Evolutionary conservation across 2,329 filamentous ascomycete species (phyloP).

Genomic region (Colletotrichum godetiae): DNA sequence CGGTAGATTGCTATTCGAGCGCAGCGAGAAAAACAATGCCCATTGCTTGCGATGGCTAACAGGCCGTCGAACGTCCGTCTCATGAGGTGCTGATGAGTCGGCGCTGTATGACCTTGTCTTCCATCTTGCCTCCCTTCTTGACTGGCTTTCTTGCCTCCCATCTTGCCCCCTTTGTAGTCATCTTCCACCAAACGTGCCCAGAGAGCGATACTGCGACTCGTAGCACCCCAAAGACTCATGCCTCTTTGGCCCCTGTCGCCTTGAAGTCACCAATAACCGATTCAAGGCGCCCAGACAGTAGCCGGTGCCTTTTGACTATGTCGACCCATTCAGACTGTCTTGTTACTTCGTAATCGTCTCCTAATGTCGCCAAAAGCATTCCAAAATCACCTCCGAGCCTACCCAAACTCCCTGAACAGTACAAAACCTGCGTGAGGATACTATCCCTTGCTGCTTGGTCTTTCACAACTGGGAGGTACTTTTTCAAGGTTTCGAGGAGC

Average conservation of each 20-base stretch:
- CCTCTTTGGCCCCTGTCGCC: constrained; percentile 31
- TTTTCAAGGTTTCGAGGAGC: constrained; percentile 79
- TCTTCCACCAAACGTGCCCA: no score
- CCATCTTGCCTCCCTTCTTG: background rate
- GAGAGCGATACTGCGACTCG: background rate
- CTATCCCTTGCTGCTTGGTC: constrained; percentile 87
- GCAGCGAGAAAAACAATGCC: background rate
- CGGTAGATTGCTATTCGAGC: background rate
- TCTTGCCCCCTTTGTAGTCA: no score
- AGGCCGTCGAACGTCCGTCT: background rate
- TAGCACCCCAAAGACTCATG: constrained; percentile 18
- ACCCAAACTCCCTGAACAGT: constrained; percentile 91
- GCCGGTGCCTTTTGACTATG: constrained; percentile 86
- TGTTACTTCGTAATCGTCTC: constrained; percentile 36
- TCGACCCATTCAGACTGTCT: constrained; percentile 80
- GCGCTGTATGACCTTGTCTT: background rate
- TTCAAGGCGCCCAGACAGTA: constrained; percentile 84
- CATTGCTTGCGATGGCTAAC: background rate
- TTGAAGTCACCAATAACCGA: constrained; percentile 70
- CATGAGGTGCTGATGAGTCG: background rate
- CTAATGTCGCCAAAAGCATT: constrained; percentile 78
- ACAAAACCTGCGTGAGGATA: constrained; percentile 90
- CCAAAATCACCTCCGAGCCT: constrained; percentile 93
- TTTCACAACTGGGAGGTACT: constrained; percentile 83
- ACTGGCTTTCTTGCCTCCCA: background rate